Conservation (phyloP, 2,329 filamentous ascomycete genomes). For the Colletotrichum tanaceti region DNA sequence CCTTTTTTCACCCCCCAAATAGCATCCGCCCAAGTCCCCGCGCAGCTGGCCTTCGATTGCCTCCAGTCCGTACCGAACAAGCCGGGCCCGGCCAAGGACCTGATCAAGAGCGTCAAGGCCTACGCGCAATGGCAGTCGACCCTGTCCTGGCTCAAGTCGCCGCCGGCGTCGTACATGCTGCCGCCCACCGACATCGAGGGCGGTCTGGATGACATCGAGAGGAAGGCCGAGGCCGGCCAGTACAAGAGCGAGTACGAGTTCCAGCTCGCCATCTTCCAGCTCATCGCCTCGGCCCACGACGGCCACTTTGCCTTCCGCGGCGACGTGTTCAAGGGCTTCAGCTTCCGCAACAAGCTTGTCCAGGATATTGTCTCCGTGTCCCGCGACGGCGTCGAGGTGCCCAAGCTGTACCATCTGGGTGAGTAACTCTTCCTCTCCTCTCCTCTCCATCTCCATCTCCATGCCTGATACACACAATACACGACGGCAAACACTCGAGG, state of each 20-base stretch:
- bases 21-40: slow-evolving; percentile 50
- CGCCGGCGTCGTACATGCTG: slow-evolving; percentile 63
- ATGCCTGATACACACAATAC: too few species aligned
- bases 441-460: too few species aligned
- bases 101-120: slow-evolving; percentile 53
- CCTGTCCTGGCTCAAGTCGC: slow-evolving; percentile 60
- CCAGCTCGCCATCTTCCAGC: slow-evolving; percentile 63
- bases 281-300: slow-evolving; percentile 68
- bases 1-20: slow-evolving; percentile 1
- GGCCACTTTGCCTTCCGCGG: slow-evolving; percentile 71
- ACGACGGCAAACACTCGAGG: neutral
- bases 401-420: slow-evolving; percentile 66
- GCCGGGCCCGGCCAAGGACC: slow-evolving; percentile 48
- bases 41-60: slow-evolving; percentile 52
- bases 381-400: slow-evolving; percentile 66
- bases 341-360: slow-evolving; percentile 51
- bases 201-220: slow-evolving; percentile 57
- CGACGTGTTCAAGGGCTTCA: slow-evolving; percentile 65
- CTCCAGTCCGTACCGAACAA: slow-evolving; percentile 54
- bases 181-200: slow-evolving; percentile 60
- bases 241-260: slow-evolving; percentile 67
- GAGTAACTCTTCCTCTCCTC: slow-evolving; percentile 38
- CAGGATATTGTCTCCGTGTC: slow-evolving; percentile 68
- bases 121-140: slow-evolving; percentile 63
- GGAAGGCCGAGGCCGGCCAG: slow-evolving; percentile 53